Evolutionary conservation across 345 rosid species (phyloP), one percentile per base, ranked within the genome.

Genomic region (Rhodamnia rubescens): DNA sequence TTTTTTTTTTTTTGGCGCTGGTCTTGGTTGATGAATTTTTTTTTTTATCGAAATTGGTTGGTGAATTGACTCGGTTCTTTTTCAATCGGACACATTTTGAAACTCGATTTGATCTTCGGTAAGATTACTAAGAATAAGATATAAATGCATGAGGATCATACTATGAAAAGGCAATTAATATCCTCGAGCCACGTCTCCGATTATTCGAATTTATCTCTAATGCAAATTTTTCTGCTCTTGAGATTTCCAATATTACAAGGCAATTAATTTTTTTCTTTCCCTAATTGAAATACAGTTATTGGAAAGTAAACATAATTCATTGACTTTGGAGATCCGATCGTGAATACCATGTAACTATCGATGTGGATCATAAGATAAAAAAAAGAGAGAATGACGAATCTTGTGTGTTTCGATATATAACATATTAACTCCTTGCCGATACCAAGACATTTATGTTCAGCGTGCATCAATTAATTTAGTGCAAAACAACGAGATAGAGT

Each of bases 341-440:
- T 3, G 53, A 14, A 52, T 52, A 18, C 16, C 5, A 5, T 1
- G 6, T 14, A 0, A 52, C 18, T 52, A 52, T 14, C 18, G 18
- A 6, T 52, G 12, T 13, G 53, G 16, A 52, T 14, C 18, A 6
- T 4, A 13, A 52, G 6, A 13, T 6, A 13, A 52, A 52, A 52
- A 52, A 52, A 13, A 2, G 18, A 52, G 53, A 52, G 0, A 14
- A 13, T 52, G 6, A 20, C 8, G 24, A 20, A 18, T 18, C 7
- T 53, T 18, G 22, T 53, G 56, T 18, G 16, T 53, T 18, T 53
- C 8, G 5, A 52, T 49, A 15, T 15, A 1, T 7, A 16, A 15
- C 22, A 0, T 64, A 5, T 29, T 32, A 4, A 64, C 32, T 29
- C 75, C 8, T 32, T 0, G 0, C 2, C 1, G 32, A 32, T 18